Base-by-base conservation (phyloP, 2,329 filamentous ascomycete species). In the Ophiostoma ips region DNA sequence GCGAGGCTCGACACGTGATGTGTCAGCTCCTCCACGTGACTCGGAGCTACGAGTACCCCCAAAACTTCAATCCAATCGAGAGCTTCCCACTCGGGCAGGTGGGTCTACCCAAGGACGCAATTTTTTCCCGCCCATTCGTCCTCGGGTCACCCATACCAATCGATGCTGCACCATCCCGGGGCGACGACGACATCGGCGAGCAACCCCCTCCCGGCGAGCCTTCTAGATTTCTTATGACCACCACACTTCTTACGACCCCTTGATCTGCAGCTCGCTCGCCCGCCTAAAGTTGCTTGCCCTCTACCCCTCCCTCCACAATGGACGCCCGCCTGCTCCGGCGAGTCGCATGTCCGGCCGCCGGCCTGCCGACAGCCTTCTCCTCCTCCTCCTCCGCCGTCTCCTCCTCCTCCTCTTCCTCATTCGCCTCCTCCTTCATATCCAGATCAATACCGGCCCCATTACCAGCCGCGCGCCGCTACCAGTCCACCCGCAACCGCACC, bases 401-500 rank as follows among this genome's bases (percentile, higher is more conserved):
- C 9, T 11, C 40, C n/a, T 15, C 48, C 21, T 11, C 38, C 19
- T 15, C 15, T 33, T 13, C 21, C 21, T 11, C 18, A 31, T 18
- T 31, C 16, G 13, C 33, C n/a, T 13, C 19, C 24, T 18, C 40
- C 5, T 18, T 15, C 37, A 18, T 33, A 24, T 8, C 40, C 30
- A 30, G 40, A 43, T 30, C 16, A 43, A 16, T 43, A 30, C 40
- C 40, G 40, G 10, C 40, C 15, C 28, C 44, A 48, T 52, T 49
- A 50, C 24, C 49, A 45, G 28, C 47, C 46, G 24, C 18, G 44
- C 53, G 55, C 47, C 62, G 73, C 46, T 68, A 75, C 63, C 71
- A 79, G 60, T 64, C 68, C 11, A 73, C 73, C 30, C 64, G 71
- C 3, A 62, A 68, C 48, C 73, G 76, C 50, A 77, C 73, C 40